phyloP scores from a whole-genome alignment of 1,284 basidiomycete species.

The Binderoboletus segoi region DNA sequence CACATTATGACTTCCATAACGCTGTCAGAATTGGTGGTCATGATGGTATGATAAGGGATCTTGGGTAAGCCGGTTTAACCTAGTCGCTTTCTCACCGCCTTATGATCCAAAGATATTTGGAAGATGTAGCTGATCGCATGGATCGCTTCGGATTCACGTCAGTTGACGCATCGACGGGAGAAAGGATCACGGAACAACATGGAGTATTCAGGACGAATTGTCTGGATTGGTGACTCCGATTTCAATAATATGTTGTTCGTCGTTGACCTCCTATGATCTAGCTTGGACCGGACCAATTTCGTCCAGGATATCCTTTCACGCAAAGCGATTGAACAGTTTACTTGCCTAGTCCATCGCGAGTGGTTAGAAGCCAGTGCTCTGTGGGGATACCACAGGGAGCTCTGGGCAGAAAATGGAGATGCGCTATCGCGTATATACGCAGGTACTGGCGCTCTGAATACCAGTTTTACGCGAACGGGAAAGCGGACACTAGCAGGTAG shows the following conservation, averaged over 20 bases:
- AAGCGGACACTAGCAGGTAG: constrained; percentile 87
- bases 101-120: constrained; percentile 50
- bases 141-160: constrained; percentile 88
- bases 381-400: constrained; percentile 86
- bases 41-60: constrained; percentile 79
- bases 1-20: constrained; percentile 94
- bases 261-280: constrained; percentile 36
- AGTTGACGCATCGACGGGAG: constrained; percentile 65
- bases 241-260: not conserved
- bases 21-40: constrained; percentile 84
- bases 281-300: constrained; percentile 97
- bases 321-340: constrained; percentile 74
- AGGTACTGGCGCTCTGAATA: constrained; percentile 96
- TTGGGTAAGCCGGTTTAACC: constrained; percentile 51
- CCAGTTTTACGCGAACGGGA: constrained; percentile 91
- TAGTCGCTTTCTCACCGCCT: constrained; percentile 10
- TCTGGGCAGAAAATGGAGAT: constrained; percentile 98
- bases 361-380: constrained; percentile 73
- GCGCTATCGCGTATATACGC: constrained; percentile 92
- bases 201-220: constrained; percentile 96
- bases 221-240: constrained; percentile 78
- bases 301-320: constrained; percentile 91
- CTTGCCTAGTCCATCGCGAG: constrained; percentile 68
- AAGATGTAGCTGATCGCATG: constrained; percentile 63
- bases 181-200: constrained; percentile 79